Evolutionary conservation across 2,329 filamentous ascomycete species (phyloP), one percentile per base, ranked within the genome.

Genomic region (Teratosphaeria nubilosa): DNA sequence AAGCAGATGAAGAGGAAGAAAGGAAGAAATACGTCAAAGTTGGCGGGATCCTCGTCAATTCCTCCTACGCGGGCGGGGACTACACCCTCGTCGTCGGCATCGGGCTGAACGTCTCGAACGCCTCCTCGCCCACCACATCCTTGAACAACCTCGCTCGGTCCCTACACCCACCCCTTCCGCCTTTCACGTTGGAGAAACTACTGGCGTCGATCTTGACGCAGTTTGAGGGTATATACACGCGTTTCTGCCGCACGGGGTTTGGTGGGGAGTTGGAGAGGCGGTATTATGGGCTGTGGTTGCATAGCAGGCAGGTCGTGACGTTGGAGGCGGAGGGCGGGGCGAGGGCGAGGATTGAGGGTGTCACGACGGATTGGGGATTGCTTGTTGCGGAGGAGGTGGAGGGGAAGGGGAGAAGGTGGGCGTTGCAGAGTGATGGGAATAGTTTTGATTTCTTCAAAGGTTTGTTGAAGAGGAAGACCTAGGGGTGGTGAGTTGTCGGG

Each of bases 361-460:
- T 99, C 63, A 95, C 91, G 5, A 77, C 81, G n/a, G 90, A 97
- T 71, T 96, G 90, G 86, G 94, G 94, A 0, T 77, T 97, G 72
- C 70, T 99, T 63, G 80, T 86, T 63, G 94, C 86, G 0, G 89
- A 96, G 73, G 91, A 97, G 77, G 82, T 79, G 71, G 82, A 87
- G 56, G 77, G 80, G 1, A 96, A 89, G 0, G 91, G 92, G 0
- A 88, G 82, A 73, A 78, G 87, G 54, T 92, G 88, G 82, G 84
- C 87, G 66, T 74, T 99, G 74, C 91, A 96, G 77, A 96, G 91
- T 72, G 94, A 99, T 73, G 90, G 91, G 71, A 99, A 99, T 69
- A 96, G 91, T 72, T 99, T 99, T 77, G 94, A 99, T 74, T 99
- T 96, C 72, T 95, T 96, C 76, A 89, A 83, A 69, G 94, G 94